phyloP scores from a whole-genome alignment of 495 filamentous ascomycete species.

The Penicillium nucicola region DNA sequence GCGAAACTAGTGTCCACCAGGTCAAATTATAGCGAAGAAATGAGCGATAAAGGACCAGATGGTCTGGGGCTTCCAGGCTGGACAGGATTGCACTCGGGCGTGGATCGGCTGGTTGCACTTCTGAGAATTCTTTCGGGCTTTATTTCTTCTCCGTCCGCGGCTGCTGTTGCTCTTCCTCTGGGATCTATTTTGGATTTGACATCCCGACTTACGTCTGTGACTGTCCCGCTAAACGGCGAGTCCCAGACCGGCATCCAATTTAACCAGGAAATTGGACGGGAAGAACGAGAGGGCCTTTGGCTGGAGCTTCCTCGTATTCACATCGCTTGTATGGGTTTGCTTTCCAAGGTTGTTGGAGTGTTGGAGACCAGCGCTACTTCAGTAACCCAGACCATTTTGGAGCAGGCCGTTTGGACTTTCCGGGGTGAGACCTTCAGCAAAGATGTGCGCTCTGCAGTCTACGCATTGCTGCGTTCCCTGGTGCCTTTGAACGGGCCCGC shows the following conservation, averaged over 20 bases:
- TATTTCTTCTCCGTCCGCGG: slow-evolving; percentile 56
- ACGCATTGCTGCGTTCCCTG: slow-evolving; percentile 52
- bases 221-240: slow-evolving; percentile 46
- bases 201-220: slow-evolving; percentile 64
- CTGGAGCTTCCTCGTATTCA: slow-evolving; percentile 70
- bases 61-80: slow-evolving; percentile 59
- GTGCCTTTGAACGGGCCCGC: slow-evolving; percentile 60
- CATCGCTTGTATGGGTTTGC: slow-evolving; percentile 58
- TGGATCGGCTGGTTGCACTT: slow-evolving; percentile 62
- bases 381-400: slow-evolving; percentile 56
- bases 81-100: slow-evolving; percentile 68
- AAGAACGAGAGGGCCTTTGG: slow-evolving; percentile 76
- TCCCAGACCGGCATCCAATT: slow-evolving; percentile 40
- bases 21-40: slow-evolving; percentile 34
- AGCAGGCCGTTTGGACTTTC: slow-evolving; percentile 68
- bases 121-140: slow-evolving; percentile 54
- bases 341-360: slow-evolving; percentile 49
- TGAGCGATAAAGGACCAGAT: slow-evolving; percentile 35
- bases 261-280: slow-evolving; percentile 67
- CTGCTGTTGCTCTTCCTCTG: slow-evolving; percentile 59
- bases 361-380: slow-evolving; percentile 52
- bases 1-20: slow-evolving; percentile 17
- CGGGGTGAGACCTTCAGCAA: slow-evolving; percentile 53
- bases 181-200: slow-evolving; percentile 63
- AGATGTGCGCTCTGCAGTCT: slow-evolving; percentile 58